Percentiles rank a stretch among this genome's conserved stretches.
Conservation (phyloP, 352 stramenopile species). For the Pythium chondricola region DNA sequence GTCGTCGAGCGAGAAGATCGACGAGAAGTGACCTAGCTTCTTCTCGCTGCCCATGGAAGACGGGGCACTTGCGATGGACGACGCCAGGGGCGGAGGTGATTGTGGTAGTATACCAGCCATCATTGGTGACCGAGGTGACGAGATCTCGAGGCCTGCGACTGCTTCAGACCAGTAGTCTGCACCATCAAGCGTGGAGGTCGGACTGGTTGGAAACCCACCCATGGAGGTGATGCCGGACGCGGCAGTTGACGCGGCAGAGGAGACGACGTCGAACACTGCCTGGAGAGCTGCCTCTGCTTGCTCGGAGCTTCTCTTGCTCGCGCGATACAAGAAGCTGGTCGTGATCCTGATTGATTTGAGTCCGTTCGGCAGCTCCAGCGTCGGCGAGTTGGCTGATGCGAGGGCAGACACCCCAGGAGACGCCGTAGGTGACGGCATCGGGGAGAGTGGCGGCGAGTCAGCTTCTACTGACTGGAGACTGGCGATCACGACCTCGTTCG, state of each 20-base stretch:
- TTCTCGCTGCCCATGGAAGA: conserved; percentile 3
- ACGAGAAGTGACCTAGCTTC: conserved; percentile 31
- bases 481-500: conserved; percentile 56
- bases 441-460: conserved; percentile 11
- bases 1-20: conserved; percentile 59
- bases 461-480: conserved; percentile 23
- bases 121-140: too few species aligned
- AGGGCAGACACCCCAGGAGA: too few species aligned
- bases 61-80: too few species aligned
- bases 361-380: conserved; percentile 21
- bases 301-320: conserved; percentile 54
- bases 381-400: conserved; percentile 7
- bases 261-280: conserved; percentile 45
- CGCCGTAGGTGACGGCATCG: conserved; percentile 2
- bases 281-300: conserved; percentile 71
- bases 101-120: too few species aligned
- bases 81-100: conserved; percentile 5
- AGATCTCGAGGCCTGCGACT: too few species aligned
- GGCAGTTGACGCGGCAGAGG: conserved; percentile 27
- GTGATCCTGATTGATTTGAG: conserved; percentile 34
- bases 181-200: conserved; percentile 31
- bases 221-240: conserved; percentile 8
- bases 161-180: conserved; percentile 52
- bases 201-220: conserved; percentile 3
- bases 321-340: conserved; percentile 62